Evolutionary conservation across 352 stramenopile species (phyloP), one percentile per base, ranked within the genome.

Genomic region (Albugo laibachii): DNA sequence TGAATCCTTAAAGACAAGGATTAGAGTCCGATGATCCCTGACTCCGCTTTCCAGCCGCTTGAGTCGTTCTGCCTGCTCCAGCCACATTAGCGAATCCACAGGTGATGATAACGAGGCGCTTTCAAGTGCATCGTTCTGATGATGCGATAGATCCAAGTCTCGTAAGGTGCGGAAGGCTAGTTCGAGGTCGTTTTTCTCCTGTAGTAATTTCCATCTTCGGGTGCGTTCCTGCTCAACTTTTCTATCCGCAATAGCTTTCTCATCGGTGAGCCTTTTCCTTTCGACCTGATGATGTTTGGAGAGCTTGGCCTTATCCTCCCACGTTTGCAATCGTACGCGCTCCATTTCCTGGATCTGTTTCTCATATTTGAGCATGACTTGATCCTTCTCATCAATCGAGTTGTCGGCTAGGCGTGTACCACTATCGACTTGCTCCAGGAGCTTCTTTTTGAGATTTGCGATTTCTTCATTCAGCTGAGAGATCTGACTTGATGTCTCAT

Each of bases 311-410:
- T 93, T 93, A 54, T 87, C 73, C 52, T 93, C 78, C 80, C 80
- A 93, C 2, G 80, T 93, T 53, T 93, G 77, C 31, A 87, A 41
- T 12, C 74, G 67, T 11, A 93, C 62, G 1, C 69, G 63, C 43
- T 92, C 78, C 64, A 93, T 92, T 47, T 94, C 82, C 51, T 91
- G 72, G 41, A 93, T 92, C 47, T 93, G 79, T 43, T 87, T 82
- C 38, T 86, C 73, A 42, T 88, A 87, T 47, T 76, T 78, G 38
- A 70, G 80, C 3, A 91, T 70, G 31, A 91, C 85, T n/a, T 91
- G 72, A 15, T 87, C 74, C 49, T 91, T 91, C 45, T 91, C 77
- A 39, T 83, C 80, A 3, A 31, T 31, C 3, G 24, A 31, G 24
- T 8, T 31, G 3, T 75, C 75, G 46, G 87, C 77, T 3, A 91